A percentile compares a stretch with the other conserved stretches of the same genome.
Evolutionary conservation across 768 basidiomycete genomes (phyloP).

Genomic region (Scleroderma citrinum): DNA sequence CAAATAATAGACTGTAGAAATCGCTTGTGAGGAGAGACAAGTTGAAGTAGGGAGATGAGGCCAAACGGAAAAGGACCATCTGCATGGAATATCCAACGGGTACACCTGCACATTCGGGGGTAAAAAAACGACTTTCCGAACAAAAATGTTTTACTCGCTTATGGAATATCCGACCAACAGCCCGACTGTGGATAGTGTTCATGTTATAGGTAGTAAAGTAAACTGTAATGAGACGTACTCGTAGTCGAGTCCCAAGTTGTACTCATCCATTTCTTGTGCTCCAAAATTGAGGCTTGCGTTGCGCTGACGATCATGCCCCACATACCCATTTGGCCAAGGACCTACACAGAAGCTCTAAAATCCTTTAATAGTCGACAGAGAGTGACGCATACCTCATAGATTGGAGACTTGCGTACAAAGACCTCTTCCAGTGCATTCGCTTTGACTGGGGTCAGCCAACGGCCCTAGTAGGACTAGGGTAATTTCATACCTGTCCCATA

Average conservation of each 20-base stretch:
- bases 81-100: slow-evolving; percentile 73
- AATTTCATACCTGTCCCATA: slow-evolving; percentile 65
- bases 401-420: slow-evolving; percentile 63
- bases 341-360: slow-evolving; percentile 23
- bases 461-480: not conserved
- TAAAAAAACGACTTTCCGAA: not conserved
- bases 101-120: slow-evolving; percentile 42
- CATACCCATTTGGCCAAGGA: slow-evolving; percentile 74
- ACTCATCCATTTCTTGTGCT: slow-evolving; percentile 53
- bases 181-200: slow-evolving; percentile 28
- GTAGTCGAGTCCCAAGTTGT: slow-evolving; percentile 63
- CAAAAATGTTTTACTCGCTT: slow-evolving; percentile 7
- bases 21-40: slow-evolving; percentile 71
- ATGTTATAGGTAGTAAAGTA: not conserved
- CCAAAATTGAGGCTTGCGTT: slow-evolving; percentile 61
- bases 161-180: slow-evolving; percentile 39
- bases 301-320: slow-evolving; percentile 71
- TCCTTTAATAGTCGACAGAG: not conserved
- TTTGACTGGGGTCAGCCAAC: slow-evolving; percentile 18
- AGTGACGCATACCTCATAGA: slow-evolving; percentile 49
- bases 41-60: slow-evolving; percentile 76
- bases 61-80: slow-evolving; percentile 69
- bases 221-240: slow-evolving; percentile 34
- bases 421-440: slow-evolving; percentile 84
- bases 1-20: slow-evolving; percentile 76